phyloP scores from a whole-genome alignment of 495 filamentous ascomycete genomes.

The Achaetomiella virescens region DNA sequence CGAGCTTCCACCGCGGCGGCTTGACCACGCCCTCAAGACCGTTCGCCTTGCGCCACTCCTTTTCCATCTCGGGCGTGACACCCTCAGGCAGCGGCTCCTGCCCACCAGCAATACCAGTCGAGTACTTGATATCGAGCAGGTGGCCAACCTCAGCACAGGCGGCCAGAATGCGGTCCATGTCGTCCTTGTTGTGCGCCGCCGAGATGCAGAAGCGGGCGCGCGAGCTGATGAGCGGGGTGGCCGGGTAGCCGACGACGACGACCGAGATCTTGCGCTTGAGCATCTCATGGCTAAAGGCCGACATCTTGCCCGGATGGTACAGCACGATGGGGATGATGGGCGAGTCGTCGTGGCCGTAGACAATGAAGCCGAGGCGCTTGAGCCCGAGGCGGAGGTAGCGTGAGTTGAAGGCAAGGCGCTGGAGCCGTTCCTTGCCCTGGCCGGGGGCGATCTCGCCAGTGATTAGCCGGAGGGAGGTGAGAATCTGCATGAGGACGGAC shows the following conservation, averaged over 20 bases:
- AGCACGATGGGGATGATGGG: conserved; percentile 91
- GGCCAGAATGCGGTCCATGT: conserved; percentile 81
- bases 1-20: conserved; percentile 74
- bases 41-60: conserved; percentile 58
- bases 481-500: conserved; percentile 81
- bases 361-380: conserved; percentile 94
- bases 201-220: conserved; percentile 94
- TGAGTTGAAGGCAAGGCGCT: conserved; percentile 96
- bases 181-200: conserved; percentile 94
- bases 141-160: conserved; percentile 93
- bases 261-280: conserved; percentile 95
- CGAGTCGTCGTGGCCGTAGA: conserved; percentile 94
- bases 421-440: conserved; percentile 91
- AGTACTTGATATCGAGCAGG: conserved; percentile 90
- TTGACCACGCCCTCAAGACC: conserved; percentile 45
- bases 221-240: conserved; percentile 92
- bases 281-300: conserved; percentile 98
- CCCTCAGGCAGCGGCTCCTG: conserved; percentile 65
- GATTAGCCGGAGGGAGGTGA: conserved; percentile 77
- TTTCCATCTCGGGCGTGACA: conserved; percentile 61
- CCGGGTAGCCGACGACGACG: conserved; percentile 94
- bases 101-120: conserved; percentile 86
- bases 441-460: conserved; percentile 79
- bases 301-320: conserved; percentile 96
- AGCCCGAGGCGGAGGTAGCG: conserved; percentile 93